Conservation (phyloP, 331 rosid genomes). For the Rhamnella rubrinervis region DNA sequence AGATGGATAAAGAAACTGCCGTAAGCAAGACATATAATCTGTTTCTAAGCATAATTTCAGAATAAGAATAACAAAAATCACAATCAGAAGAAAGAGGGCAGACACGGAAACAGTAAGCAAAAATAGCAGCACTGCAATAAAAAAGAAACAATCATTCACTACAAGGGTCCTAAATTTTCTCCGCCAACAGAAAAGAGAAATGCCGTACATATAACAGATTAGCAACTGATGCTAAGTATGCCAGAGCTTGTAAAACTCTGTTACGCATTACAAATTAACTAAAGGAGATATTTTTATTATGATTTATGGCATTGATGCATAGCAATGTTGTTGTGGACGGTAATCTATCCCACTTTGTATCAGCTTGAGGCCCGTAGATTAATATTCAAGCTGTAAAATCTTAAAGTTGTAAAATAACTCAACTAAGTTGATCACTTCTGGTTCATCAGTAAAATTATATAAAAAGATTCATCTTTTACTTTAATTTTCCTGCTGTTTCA, state of each 20-base stretch:
- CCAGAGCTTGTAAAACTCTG: no score
- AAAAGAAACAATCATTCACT: background rate
- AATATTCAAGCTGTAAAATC: no score
- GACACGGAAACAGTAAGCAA: conserved; percentile 11
- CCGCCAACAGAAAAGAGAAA: background rate
- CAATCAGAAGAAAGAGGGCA: conserved; percentile 18
- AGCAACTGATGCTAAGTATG: background rate
- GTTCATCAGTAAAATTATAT: background rate
- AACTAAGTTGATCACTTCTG: background rate
- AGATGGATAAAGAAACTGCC: conserved; percentile 69
- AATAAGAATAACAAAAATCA: conserved; percentile 32
- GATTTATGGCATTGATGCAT: no score
- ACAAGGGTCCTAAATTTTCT: background rate
- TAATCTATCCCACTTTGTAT: no score
- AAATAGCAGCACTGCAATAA: background rate
- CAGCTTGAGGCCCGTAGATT: no score
- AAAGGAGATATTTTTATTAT: no score
- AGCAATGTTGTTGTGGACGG: no score
- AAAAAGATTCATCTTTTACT: background rate
- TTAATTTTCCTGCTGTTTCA: background rate
- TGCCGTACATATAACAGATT: background rate
- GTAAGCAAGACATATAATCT: conserved; percentile 55
- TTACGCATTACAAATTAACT: no score
- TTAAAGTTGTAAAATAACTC: no score
- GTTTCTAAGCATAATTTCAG: conserved; percentile 46